Conservation (phyloP, 73 alveolate genomes). For the Chromera velia region DNA sequence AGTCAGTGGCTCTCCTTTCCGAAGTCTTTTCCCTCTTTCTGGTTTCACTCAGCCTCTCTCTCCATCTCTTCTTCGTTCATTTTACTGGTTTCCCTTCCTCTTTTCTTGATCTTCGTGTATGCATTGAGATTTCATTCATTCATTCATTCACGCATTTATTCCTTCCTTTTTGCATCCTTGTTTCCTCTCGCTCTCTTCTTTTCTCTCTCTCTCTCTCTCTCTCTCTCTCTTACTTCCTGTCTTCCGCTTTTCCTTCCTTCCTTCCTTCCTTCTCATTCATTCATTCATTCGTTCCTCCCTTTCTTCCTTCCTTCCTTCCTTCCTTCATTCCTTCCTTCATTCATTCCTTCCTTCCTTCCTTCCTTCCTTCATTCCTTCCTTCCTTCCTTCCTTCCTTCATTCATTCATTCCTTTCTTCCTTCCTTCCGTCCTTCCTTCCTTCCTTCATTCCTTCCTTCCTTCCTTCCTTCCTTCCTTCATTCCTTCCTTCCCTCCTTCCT, state of each 20-base stretch:
- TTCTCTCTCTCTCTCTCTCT: background rate
- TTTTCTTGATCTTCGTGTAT: too few relatives aligned
- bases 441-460: slow-evolving; percentile 21
- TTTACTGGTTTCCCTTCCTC: too few relatives aligned
- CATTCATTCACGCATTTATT: background rate
- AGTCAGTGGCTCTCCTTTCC: too few relatives aligned
- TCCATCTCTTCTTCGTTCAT: too few relatives aligned
- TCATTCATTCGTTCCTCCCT: background rate
- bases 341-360: slow-evolving; percentile 8
- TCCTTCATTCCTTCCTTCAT: slow-evolving; percentile 13
- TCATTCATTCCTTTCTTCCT: slow-evolving; percentile 15
- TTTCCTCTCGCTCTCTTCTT: too few relatives aligned
- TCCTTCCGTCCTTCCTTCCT: slow-evolving; percentile 8
- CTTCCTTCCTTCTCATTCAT: too few relatives aligned
- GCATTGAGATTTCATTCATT: too few relatives aligned
- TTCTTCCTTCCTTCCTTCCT: slow-evolving; percentile 1
- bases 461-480: slow-evolving; percentile 1
- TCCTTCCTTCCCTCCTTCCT: background rate
- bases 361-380: slow-evolving; percentile 14
- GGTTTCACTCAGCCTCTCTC: too few relatives aligned
- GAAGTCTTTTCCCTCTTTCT: too few relatives aligned
- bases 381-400: slow-evolving; percentile 12
- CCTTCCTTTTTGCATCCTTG: too few relatives aligned
- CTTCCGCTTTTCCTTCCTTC: too few relatives aligned
- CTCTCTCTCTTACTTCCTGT: slow-evolving; percentile 2